Evolutionary conservation across 2,329 filamentous ascomycete species (phyloP).

Genomic region (Trichocomaceae sp.): DNA sequence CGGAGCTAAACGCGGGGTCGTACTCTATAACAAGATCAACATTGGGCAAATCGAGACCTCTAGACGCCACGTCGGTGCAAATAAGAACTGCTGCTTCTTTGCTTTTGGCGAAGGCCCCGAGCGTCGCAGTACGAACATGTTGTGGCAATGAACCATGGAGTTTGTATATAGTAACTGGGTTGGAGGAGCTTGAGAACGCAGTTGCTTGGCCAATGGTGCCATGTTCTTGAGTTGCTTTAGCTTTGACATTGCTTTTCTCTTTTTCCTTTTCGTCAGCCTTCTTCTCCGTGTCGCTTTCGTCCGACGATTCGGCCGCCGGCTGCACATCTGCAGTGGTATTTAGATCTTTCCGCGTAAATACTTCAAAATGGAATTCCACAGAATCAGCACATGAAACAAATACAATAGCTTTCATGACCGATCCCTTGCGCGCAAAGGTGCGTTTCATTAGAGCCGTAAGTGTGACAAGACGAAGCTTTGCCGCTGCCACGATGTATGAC

Average conservation of each 20-base stretch:
- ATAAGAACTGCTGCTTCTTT: conserved; percentile 74
- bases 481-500: conserved; percentile 76
- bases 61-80: conserved; percentile 91
- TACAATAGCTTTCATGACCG: conserved; percentile 92
- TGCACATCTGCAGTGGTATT: conserved; percentile 20
- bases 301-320: conserved; percentile 16
- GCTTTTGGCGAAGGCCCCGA: conserved; percentile 69
- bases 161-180: conserved; percentile 71
- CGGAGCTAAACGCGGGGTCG: conserved; percentile 86
- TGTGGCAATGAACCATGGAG: conserved; percentile 91
- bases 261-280: conserved; percentile 6
- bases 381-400: conserved; percentile 97
- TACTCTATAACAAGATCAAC: conserved; percentile 95
- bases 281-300: conserved; percentile 19
- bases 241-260: conserved; percentile 20
- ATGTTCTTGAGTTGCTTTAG: conserved; percentile 21
- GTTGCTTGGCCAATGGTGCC: conserved; percentile 54
- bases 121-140: conserved; percentile 75
- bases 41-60: conserved; percentile 89
- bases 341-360: conserved; percentile 52
- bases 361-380: conserved; percentile 91
- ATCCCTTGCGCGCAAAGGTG: conserved; percentile 78
- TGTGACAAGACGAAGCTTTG: conserved; percentile 85
- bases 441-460: conserved; percentile 77
- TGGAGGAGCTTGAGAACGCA: conserved; percentile 67